A percentile compares a stretch with the other conserved stretches of the same genome.
phyloP scores from a whole-genome alignment of 768 basidiomycete genomes.

The Pleurotus giganteus region DNA sequence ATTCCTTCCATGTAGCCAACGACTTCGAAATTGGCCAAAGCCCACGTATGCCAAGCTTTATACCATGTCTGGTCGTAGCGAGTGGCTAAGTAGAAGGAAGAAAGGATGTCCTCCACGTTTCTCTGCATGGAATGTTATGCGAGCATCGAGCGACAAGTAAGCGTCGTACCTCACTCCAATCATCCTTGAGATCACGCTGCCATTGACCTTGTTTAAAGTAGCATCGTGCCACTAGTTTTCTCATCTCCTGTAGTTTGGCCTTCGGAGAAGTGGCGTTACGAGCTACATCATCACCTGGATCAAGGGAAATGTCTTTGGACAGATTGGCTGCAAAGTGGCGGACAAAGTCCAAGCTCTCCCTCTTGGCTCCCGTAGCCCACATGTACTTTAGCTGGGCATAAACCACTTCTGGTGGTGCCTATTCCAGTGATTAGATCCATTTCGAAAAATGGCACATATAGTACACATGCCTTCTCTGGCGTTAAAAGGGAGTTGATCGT shows the following conservation, averaged over 20 bases:
- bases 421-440: constrained; percentile 30
- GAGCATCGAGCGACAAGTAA: not conserved
- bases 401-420: constrained; percentile 93
- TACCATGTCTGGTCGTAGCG: constrained; percentile 96
- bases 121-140: constrained; percentile 43
- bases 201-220: constrained; percentile 97
- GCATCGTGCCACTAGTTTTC: constrained; percentile 89
- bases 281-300: constrained; percentile 17
- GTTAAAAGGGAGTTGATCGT: constrained; percentile 90
- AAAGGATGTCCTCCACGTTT: constrained; percentile 78
- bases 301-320: constrained; percentile 68
- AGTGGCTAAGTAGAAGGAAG: constrained; percentile 84
- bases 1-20: constrained; percentile 77
- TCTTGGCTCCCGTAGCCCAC: constrained; percentile 83
- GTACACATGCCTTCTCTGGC: constrained; percentile 55
- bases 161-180: constrained; percentile 70
- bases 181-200: constrained; percentile 79
- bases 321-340: constrained; percentile 80
- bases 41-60: constrained; percentile 99
- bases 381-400: constrained; percentile 95
- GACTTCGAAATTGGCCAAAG: constrained; percentile 93
- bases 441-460: not conserved
- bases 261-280: constrained; percentile 44
- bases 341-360: constrained; percentile 80
- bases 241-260: constrained; percentile 63